Evolutionary conservation across 129 eudicot species (phyloP).

Genomic region (Calendula officinalis): DNA sequence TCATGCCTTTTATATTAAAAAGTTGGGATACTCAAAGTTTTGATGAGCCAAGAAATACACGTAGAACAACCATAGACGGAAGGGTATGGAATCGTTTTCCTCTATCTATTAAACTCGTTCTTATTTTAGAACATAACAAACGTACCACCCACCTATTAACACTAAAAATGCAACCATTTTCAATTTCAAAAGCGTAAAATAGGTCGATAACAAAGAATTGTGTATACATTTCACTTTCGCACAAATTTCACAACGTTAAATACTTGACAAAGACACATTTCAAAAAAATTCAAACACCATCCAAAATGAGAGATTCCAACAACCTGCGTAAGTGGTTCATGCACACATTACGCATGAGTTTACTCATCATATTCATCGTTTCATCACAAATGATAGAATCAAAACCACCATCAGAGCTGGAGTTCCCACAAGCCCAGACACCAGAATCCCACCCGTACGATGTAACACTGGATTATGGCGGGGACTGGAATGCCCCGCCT

Average conservation of each 20-base stretch:
- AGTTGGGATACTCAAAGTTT: too few relatives aligned
- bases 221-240: too few relatives aligned
- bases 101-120: neutral
- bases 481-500: constrained; percentile 33
- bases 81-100: neutral
- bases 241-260: constrained; percentile 4
- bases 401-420: constrained; percentile 16
- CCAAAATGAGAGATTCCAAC: constrained; percentile 28
- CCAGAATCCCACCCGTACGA: neutral
- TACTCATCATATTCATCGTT: constrained; percentile 23
- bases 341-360: constrained; percentile 42
- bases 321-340: constrained; percentile 38
- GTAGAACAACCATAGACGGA: too few relatives aligned
- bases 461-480: constrained; percentile 29
- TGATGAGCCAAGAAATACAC: too few relatives aligned
- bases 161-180: constrained; percentile 8
- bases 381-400: constrained; percentile 12
- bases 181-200: neutral
- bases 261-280: constrained; percentile 21
- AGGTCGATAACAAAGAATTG: neutral
- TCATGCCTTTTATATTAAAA: too few relatives aligned
- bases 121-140: constrained; percentile 6
- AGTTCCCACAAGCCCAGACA: neutral
- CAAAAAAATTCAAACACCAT: constrained; percentile 6
- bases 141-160: constrained; percentile 4